phyloP scores from a whole-genome alignment of 2,329 filamentous ascomycete genomes.

The Decorospora gaudefroyi region DNA sequence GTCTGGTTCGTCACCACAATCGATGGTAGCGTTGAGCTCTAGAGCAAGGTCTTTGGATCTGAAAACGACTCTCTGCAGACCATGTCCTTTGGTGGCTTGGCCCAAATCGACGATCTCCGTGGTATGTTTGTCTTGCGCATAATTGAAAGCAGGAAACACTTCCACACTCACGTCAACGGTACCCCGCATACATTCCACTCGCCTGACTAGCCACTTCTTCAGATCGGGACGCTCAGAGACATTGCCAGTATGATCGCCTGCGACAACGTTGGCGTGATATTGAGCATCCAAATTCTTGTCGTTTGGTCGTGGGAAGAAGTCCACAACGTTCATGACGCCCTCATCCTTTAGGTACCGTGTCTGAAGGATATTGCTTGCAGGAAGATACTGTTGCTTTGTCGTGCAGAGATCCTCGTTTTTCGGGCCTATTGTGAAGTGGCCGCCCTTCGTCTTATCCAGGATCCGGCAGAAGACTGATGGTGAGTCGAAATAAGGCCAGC shows the following conservation, averaged over 20 bases:
- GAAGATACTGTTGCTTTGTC: conserved; percentile 77
- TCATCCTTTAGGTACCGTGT: conserved; percentile 78
- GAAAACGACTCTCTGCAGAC: conserved; percentile 58
- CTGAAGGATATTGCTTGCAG: conserved; percentile 74
- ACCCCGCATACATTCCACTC: conserved; percentile 74
- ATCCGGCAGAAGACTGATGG: conserved; percentile 75
- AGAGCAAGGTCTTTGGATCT: conserved; percentile 63
- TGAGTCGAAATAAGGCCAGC: conserved; percentile 75
- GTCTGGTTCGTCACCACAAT: conserved; percentile 60
- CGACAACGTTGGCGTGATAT: conserved; percentile 30
- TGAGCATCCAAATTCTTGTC: conserved; percentile 57
- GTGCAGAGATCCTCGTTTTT: conserved; percentile 60
- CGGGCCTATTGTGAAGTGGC: conserved; percentile 67
- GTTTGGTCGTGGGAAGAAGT: conserved; percentile 75
- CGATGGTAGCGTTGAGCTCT: conserved; percentile 69
- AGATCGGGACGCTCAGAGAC: conserved; percentile 48
- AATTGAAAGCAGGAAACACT: conserved; percentile 66
- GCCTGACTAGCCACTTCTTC: conserved; percentile 71
- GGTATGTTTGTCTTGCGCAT: conserved; percentile 66
- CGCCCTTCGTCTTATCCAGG: conserved; percentile 74
- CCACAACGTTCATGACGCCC: conserved; percentile 72
- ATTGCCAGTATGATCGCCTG: conserved; percentile 33
- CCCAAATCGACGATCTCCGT: conserved; percentile 58
- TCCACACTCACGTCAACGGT: conserved; percentile 68
- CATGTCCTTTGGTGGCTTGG: conserved; percentile 18